Base-by-base conservation (phyloP, 306 rosid genomes). In the Sesbania bispinosa region DNA sequence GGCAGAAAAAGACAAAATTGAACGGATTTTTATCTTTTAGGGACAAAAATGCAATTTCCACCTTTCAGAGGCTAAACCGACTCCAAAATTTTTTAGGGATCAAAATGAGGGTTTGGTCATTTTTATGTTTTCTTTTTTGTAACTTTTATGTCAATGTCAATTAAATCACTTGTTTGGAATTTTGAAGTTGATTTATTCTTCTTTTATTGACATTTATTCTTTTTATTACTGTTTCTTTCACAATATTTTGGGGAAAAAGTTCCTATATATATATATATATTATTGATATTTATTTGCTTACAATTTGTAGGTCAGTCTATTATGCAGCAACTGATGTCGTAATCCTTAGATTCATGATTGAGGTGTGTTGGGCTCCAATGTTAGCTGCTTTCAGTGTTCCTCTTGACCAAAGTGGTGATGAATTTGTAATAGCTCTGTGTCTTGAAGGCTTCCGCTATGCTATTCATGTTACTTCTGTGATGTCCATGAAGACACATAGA, bases 351-450 rank as follows among this genome's bases (percentile, higher is more conserved):
- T 95, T 95, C 77, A 95, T 95, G 99, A 83, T 88, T 75, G 99
- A 95, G 85, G 99, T 79, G 14, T 91, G 99, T 81, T 95, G 99
- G 99, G 99, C 99, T 77, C 99, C 99, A 7, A 92, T 89, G 97
- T 74, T 95, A 74, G 99, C 99, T 84, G 99, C 99, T 73, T 95
- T 95, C 83, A 95, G 99, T 58, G 99, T 95, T 71, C 96, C 99
- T 27, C 96, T 93, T 42, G 97, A 93, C 73, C 97, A 83, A 79
- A 90, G 90, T 82, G 98, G 90, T 58, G 97, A 93, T 73, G 96
- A 93, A 88, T 79, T 86, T 54, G 77, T 90, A 79, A 85, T 85
- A 77, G 82, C 89, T 55, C 71, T 93, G 19, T 93, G 97, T 72
- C 96, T 93, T 57, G 96, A 93, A 75, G 98, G 97, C 82, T 85